A percentile compares a stretch with the other conserved stretches of the same genome.
phyloP scores from a whole-genome alignment of 495 filamentous ascomycete genomes.

The Halenospora varia region DNA sequence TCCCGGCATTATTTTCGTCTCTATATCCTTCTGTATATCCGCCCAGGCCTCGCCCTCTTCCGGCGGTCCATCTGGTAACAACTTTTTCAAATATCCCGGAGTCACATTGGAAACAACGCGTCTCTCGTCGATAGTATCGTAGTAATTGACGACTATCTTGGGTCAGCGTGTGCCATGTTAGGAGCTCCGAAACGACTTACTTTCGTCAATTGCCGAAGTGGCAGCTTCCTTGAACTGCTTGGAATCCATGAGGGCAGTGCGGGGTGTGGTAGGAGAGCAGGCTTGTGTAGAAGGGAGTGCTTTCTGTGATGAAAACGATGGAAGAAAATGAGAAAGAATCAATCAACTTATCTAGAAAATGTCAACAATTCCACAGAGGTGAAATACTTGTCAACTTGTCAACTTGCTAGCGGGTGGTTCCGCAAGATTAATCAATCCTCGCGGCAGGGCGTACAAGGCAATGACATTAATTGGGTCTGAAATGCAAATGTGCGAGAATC shows the following conservation, averaged over 20 bases:
- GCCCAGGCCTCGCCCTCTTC: conserved; percentile 71
- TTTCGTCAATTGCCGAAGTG: conserved; percentile 78
- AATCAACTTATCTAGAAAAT: no score
- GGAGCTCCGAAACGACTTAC: conserved; percentile 42
- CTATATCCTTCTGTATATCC: conserved; percentile 80
- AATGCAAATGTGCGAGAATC: no score
- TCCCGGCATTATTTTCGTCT: conserved; percentile 85
- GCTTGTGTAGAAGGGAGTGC: no score
- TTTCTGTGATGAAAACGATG: no score
- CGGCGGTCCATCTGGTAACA: conserved; percentile 73
- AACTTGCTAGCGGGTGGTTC: no score
- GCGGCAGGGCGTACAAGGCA: no score
- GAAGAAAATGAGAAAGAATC: no score
- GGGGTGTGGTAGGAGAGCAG: not conserved
- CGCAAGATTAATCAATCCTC: no score
- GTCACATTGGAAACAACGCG: conserved; percentile 73
- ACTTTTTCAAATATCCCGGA: conserved; percentile 81
- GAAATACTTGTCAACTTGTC: no score
- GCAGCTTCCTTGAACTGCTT: conserved; percentile 79
- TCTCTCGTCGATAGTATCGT: conserved; percentile 66
- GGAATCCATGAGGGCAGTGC: conserved; percentile 61
- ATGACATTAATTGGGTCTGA: no score
- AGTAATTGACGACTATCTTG: conserved; percentile 76
- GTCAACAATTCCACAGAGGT: no score
- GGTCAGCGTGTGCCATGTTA: not conserved